Evolutionary conservation across 2,329 filamentous ascomycete species (phyloP), one percentile per base, ranked within the genome.

Genomic region (Amylocarpus encephaloides): DNA sequence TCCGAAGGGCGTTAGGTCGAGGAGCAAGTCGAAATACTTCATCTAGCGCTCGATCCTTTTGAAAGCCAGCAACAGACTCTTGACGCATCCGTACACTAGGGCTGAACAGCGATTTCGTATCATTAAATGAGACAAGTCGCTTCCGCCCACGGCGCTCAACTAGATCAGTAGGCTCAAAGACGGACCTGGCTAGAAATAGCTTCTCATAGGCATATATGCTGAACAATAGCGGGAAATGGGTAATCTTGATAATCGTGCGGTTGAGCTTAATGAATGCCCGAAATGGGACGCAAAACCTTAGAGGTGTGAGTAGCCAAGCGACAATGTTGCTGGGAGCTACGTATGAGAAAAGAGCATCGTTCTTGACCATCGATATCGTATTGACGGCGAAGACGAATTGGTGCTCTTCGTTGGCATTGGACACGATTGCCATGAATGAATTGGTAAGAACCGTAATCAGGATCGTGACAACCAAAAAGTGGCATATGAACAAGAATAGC

Each of bases 291-390:
- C 82, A 72, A 65, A 86, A 95, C 55, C 91, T 80, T 40, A 94
- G 67, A 0, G 92, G 92, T 62, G 90, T 90, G 26, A 95, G 73
- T 0, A 92, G 65, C 92, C 91, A 97, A 1, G 88, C 91, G 55
- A 96, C 78, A 29, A 96, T 86, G 64, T 97, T 97, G 12, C 87
- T 85, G 0, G 92, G 92, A 1, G 92, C 87, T 53, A 96, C 80
- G 65, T 96, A 96, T 3, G 89, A 94, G 72, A 97, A 97, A 0
- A 96, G 73, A 0, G 90, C 87, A 66, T 97, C 92, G n/a, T 93
- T 95, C 68, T 96, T 97, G 58, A 96, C 92, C 88, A 95, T 94
- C 4, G 89, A 94, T 44, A 96, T 95, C 4, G 92, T 94, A 65
- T 96, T 97, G 67, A 97, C 90, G 0, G 92, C 92, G 64, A 97